Base-by-base conservation (phyloP, 495 filamentous ascomycete genomes). In the Lasiosphaeria hispida region DNA sequence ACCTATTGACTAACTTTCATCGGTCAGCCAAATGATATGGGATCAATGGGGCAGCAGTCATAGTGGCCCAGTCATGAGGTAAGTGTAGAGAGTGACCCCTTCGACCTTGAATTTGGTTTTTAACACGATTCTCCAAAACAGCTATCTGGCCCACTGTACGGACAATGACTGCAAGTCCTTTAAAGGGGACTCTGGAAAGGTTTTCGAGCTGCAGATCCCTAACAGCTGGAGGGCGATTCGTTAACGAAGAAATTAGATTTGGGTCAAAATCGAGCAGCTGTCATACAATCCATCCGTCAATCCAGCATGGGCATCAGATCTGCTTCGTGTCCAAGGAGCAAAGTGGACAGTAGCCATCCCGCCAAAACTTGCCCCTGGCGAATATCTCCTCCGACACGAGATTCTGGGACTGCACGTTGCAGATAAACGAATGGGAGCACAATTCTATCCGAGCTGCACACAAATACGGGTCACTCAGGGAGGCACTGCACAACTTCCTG, bases 321-420 rank as follows among this genome's bases (percentile, higher is more conserved):
- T 71, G 48, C 49, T 74, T 50, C 78, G 78, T 63, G 65, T 67
- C 6, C 72, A 80, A 69, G 84, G 86, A 75, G 83, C 81, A 74
- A 83, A 77, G 64, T 83, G 79, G 76, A 80, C 77, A 47, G 77
- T 86, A 50, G 84, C 77, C 9, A 83, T 90, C 57, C 85, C 86
- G 49, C 71, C 72, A 51, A 70, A 65, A 53, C 79, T 88, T 48
- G 78, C 74, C 3, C 64, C 74, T 4, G 87, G 86, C 7, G 77
- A 82, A 61, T 89, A 88, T 58, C 75, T 88, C 11, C 70, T 86
- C 0, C 83, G 87, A 7, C 75, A 77, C 7, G 87, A 89, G 66
- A 65, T 85, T 15, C 64, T 88, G 8, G 82, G 85, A 2, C 72
- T 89, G 33, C 86, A 88, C 44, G 65, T 78, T 34, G 83, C 82